A percentile compares a stretch with the other conserved stretches of the same genome.
These are phyloP conservation scores for Dendrobium chrysotoxum DNA, from an alignment of 106 monocot genomes.

Conservation along the genomic window DNA sequence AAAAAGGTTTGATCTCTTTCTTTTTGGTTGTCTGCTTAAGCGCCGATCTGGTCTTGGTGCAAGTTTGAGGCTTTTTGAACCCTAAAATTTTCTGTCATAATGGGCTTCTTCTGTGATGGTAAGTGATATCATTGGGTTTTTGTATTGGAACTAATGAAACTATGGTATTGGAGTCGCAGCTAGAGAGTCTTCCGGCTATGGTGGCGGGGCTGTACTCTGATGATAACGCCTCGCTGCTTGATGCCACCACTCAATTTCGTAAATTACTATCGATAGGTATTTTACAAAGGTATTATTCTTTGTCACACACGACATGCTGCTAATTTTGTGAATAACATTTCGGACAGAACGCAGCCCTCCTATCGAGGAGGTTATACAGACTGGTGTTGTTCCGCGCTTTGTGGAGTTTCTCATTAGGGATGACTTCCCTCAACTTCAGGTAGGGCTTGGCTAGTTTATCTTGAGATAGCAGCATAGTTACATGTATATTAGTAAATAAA, in stretches of 20 bases:
- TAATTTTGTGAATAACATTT: slow-evolving; percentile 8
- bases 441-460: background rate
- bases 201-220: slow-evolving; percentile 56
- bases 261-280: slow-evolving; percentile 72
- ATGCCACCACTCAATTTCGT: slow-evolving; percentile 60
- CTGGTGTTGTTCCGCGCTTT: slow-evolving; percentile 69
- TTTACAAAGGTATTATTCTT: background rate
- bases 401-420: slow-evolving; percentile 64
- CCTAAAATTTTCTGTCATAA: background rate
- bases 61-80: background rate
- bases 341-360: slow-evolving; percentile 61
- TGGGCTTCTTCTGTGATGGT: slow-evolving; percentile 7
- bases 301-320: background rate
- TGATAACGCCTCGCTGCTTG: slow-evolving; percentile 34
- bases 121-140: background rate
- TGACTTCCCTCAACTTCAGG: slow-evolving; percentile 78
- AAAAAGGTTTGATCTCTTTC: slow-evolving; percentile 30
- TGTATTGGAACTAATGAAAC: background rate
- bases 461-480: background rate
- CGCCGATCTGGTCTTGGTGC: slow-evolving; percentile 5
- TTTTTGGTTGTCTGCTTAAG: background rate
- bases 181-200: slow-evolving; percentile 61
- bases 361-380: slow-evolving; percentile 61
- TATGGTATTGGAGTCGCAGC: slow-evolving; percentile 10
- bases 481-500: background rate